Percentiles rank a stretch among this genome's conserved stretches.
Conservation (phyloP, 192 early-diverging fungal species). For the Coemansia sp. region DNA sequence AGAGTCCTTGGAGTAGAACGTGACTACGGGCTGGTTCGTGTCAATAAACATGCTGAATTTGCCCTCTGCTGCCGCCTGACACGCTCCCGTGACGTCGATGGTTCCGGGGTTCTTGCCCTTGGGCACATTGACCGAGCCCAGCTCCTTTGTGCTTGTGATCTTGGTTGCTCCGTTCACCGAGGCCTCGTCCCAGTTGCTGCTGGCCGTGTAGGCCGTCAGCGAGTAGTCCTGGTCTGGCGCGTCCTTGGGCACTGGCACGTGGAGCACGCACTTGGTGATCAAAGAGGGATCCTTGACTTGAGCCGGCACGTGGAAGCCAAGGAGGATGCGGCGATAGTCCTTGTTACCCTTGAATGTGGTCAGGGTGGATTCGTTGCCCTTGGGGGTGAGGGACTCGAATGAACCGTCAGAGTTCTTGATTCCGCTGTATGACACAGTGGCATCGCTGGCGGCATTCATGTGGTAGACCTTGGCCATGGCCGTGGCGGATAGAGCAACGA, state of each 20-base stretch:
- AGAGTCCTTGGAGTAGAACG: constrained; percentile 25
- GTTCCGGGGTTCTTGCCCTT: background rate
- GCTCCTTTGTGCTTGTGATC: background rate
- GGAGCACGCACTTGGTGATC: constrained; percentile 28
- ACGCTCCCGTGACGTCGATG: constrained; percentile 34
- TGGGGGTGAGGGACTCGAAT: constrained; percentile 12
- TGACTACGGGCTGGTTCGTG: constrained; percentile 12
- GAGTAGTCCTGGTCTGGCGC: constrained; percentile 11
- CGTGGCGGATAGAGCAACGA: background rate
- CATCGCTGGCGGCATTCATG: constrained; percentile 16
- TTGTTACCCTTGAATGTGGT: constrained; percentile 6
- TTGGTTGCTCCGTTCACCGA: constrained; percentile 16
- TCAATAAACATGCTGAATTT: constrained; percentile 38
- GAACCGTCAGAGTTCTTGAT: constrained; percentile 11
- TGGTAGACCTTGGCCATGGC: background rate
- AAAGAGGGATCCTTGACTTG: background rate
- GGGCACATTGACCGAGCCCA: constrained; percentile 1
- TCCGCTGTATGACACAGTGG: constrained; percentile 25
- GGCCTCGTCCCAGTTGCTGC: constrained; percentile 34
- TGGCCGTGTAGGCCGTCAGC: constrained; percentile 25
- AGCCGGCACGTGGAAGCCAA: constrained; percentile 27
- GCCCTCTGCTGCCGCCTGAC: constrained; percentile 17
- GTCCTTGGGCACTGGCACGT: constrained; percentile 19
- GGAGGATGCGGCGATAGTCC: constrained; percentile 32
- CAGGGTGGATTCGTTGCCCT: constrained; percentile 19